Percentiles rank a stretch among this genome's conserved stretches.
Conservation (phyloP, 768 basidiomycete species). For the Amanita thiersii region DNA sequence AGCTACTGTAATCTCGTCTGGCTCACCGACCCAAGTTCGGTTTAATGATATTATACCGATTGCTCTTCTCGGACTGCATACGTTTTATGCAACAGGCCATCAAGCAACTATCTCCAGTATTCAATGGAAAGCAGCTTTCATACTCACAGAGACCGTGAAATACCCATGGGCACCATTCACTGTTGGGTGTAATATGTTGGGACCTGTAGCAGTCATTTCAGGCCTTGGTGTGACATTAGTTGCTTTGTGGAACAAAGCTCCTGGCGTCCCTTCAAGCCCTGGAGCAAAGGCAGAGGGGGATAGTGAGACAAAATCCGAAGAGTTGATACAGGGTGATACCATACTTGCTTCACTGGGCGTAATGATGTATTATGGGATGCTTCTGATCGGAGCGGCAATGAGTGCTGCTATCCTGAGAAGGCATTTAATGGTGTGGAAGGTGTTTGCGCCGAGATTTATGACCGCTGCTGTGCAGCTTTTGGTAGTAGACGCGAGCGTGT, state of each 20-base stretch:
- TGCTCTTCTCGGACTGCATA: constrained; percentile 65
- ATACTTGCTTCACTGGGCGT: constrained; percentile 52
- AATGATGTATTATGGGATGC: constrained; percentile 58
- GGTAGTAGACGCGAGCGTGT: constrained; percentile 60
- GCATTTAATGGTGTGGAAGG: constrained; percentile 98
- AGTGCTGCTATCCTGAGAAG: constrained; percentile 70
- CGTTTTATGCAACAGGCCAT: constrained; percentile 88
- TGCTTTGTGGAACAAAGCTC: constrained; percentile 79
- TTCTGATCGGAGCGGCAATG: constrained; percentile 63
- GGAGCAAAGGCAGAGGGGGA: constrained; percentile 6
- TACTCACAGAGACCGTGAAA: constrained; percentile 58
- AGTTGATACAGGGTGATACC: constrained; percentile 25
- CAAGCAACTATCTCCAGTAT: constrained; percentile 83
- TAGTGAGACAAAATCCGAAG: background rate
- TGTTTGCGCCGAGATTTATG: constrained; percentile 96
- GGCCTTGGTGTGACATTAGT: constrained; percentile 61
- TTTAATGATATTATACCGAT: constrained; percentile 70
- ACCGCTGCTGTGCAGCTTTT: constrained; percentile 56
- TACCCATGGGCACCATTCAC: constrained; percentile 73
- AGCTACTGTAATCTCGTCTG: constrained; percentile 8
- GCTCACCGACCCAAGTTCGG: constrained; percentile 26
- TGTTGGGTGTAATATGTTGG: constrained; percentile 71
- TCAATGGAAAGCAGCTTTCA: constrained; percentile 93
- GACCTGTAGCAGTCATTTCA: constrained; percentile 55
- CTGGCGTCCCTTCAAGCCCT: constrained; percentile 24